Evolutionary conservation across 2,329 filamentous ascomycete species (phyloP).

Genomic region (Coniella lustricola): DNA sequence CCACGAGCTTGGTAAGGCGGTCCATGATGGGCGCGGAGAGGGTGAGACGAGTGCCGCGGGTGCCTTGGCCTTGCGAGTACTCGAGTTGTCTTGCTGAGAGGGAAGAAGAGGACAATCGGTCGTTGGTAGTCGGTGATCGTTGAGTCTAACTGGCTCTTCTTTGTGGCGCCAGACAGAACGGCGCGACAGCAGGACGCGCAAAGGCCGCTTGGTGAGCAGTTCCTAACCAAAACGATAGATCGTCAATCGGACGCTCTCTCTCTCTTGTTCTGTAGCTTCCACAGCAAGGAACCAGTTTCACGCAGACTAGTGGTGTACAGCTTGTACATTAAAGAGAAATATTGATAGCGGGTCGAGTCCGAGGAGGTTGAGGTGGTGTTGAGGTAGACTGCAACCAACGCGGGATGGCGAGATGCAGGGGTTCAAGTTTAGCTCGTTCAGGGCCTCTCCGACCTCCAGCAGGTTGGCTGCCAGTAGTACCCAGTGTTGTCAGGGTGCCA

Average conservation of each 20-base stretch:
- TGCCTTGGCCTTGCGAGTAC: background rate
- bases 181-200: too few relatives aligned
- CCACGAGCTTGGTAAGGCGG: conserved; percentile 34
- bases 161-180: too few relatives aligned
- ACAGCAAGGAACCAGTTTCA: conserved; percentile 5
- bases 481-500: too few relatives aligned
- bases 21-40: conserved; percentile 27
- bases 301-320: conserved; percentile 3
- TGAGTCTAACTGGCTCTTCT: too few relatives aligned
- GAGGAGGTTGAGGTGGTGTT: conserved; percentile 2
- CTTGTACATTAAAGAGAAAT: conserved; percentile 5
- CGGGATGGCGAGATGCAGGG: background rate
- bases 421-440: background rate
- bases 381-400: background rate
- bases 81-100: background rate
- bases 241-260: too few relatives aligned
- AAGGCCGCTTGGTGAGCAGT: too few relatives aligned
- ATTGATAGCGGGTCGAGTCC: conserved; percentile 5
- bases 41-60: background rate
- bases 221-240: too few relatives aligned
- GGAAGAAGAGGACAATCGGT: too few relatives aligned
- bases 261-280: background rate
- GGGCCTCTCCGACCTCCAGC: background rate
- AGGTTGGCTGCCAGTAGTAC: background rate
- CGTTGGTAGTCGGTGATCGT: too few relatives aligned